phyloP scores from a whole-genome alignment of 2,329 filamentous ascomycete genomes.

The Kalaharituber pfeilii region DNA sequence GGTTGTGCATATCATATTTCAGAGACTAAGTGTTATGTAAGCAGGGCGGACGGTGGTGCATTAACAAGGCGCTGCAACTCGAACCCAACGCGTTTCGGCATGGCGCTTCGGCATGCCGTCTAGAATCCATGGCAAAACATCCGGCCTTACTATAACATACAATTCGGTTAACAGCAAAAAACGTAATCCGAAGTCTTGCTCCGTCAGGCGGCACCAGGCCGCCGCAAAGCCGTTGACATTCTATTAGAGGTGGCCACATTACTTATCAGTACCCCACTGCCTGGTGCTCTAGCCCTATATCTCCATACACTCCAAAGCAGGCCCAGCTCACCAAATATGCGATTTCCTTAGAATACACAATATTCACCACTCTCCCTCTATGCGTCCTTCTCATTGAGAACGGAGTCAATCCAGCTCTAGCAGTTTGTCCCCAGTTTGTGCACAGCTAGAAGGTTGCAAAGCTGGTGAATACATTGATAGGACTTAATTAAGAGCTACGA shows the following conservation, averaged over 20 bases:
- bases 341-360: conserved; percentile 73
- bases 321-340: background rate
- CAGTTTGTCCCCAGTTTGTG: conserved; percentile 49
- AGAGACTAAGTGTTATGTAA: background rate
- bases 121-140: no score
- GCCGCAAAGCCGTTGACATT: conserved; percentile 69
- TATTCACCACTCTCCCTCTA: conserved; percentile 75
- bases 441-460: background rate
- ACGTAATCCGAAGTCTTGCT: conserved; percentile 12
- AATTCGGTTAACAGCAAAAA: no score
- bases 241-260: conserved; percentile 75
- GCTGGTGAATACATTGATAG: conserved; percentile 17
- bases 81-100: no score
- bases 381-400: conserved; percentile 97
- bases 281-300: conserved; percentile 1
- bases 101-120: background rate
- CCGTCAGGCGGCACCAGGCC: conserved; percentile 41
- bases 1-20: background rate
- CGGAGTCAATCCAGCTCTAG: conserved; percentile 83
- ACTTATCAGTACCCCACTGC: conserved; percentile 42
- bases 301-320: background rate
- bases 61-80: no score
- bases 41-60: no score
- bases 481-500: conserved; percentile 15
- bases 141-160: no score